A percentile compares a stretch with the other conserved stretches of the same genome.
These are phyloP conservation scores for Ogataea polymorpha DNA, from an alignment of 805 yeast species.

Conservation along the genomic window DNA sequence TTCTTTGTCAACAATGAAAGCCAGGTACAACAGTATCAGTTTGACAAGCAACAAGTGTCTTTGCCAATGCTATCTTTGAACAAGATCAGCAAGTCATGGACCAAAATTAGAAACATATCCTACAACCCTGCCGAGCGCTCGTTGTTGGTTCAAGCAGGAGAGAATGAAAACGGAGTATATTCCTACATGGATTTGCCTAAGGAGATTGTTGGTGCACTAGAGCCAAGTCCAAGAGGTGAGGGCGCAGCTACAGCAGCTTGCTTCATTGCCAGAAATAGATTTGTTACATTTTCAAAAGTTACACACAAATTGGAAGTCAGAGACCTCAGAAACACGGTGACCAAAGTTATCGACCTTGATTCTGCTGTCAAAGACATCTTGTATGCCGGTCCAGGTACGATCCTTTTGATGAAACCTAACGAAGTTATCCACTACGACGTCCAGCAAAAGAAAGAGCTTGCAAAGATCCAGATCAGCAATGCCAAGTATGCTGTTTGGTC, in stretches of 20 bases:
- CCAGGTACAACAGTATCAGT: constrained; percentile 80
- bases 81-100: constrained; percentile 82
- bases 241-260: constrained; percentile 85
- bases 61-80: constrained; percentile 81
- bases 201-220: constrained; percentile 90
- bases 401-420: constrained; percentile 68
- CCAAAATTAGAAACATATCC: constrained; percentile 76
- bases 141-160: constrained; percentile 76
- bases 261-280: constrained; percentile 93
- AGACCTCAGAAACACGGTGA: constrained; percentile 76
- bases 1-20: constrained; percentile 78
- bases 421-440: constrained; percentile 84
- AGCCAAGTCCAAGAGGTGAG: constrained; percentile 73
- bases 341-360: constrained; percentile 76
- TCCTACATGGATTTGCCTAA: constrained; percentile 77
- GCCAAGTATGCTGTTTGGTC: constrained; percentile 92
- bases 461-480: constrained; percentile 65
- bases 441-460: constrained; percentile 80
- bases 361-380: constrained; percentile 66
- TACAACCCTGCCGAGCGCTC: constrained; percentile 93
- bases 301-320: constrained; percentile 72
- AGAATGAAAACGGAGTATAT: constrained; percentile 62
- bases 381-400: constrained; percentile 77
- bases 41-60: constrained; percentile 57
- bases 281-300: constrained; percentile 70